Percentiles rank a stretch among this genome's conserved stretches.
phyloP scores from a whole-genome alignment of 1,139 yeast species.

The Candida sanyaensis region DNA sequence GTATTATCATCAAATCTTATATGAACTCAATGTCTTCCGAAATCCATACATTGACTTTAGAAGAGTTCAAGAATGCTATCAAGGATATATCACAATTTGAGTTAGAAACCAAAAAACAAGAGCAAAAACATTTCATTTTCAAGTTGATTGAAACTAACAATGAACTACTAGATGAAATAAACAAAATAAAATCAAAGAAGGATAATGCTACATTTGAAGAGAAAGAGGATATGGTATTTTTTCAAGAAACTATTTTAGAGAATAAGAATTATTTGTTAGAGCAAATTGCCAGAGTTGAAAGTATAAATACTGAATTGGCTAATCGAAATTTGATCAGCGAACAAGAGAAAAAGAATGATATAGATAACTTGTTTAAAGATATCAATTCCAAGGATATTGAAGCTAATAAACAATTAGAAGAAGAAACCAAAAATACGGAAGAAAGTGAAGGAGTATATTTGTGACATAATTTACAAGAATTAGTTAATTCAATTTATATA shows the following conservation, averaged over 20 bases:
- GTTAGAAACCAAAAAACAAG: constrained; percentile 12
- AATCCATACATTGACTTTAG: constrained; percentile 9
- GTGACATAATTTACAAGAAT: constrained; percentile 1
- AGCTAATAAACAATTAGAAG: constrained; percentile 5
- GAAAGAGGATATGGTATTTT: constrained; percentile 28
- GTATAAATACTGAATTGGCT: constrained; percentile 26
- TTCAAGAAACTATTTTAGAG: constrained; percentile 33
- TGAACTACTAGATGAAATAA: constrained; percentile 29
- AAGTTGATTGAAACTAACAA: constrained; percentile 36
- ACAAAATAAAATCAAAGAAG: constrained; percentile 8
- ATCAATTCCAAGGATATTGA: constrained; percentile 7
- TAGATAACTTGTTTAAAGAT: constrained; percentile 10
- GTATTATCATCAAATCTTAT: too few species aligned
- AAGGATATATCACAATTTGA: constrained; percentile 22
- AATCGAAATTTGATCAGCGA: constrained; percentile 24
- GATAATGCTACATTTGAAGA: constrained; percentile 11
- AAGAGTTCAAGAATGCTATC: constrained; percentile 30
- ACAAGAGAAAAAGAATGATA: constrained; percentile 10
- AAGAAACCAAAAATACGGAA: neutral
- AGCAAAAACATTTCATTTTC: constrained; percentile 12
- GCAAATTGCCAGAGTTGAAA: constrained; percentile 26
- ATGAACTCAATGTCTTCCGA: neutral
- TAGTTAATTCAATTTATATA: neutral
- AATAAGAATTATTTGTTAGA: constrained; percentile 31
- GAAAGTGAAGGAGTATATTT: constrained; percentile 16